Evolutionary conservation across 257 asterid genomes (phyloP).

Genomic region (Mitragyna speciosa): DNA sequence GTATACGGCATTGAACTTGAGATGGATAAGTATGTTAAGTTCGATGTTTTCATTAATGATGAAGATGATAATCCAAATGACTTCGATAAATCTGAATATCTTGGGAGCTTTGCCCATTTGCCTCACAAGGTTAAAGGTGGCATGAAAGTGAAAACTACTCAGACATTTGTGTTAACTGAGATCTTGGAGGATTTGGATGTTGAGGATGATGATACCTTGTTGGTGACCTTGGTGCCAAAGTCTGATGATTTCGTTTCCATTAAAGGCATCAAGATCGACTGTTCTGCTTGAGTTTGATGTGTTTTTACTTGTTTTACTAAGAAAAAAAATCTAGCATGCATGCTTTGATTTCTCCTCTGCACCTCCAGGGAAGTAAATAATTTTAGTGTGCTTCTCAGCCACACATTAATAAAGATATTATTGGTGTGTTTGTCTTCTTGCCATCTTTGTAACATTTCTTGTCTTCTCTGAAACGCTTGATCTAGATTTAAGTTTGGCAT

Average conservation of each 20-base stretch:
- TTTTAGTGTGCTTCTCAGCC: neutral
- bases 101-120: constrained; percentile 21
- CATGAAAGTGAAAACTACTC: neutral
- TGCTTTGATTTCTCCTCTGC: neutral
- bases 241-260: neutral
- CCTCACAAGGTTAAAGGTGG: constrained; percentile 11
- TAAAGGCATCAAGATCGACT: neutral
- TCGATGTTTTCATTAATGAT: constrained; percentile 29
- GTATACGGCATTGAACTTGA: constrained; percentile 14
- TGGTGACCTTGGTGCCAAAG: constrained; percentile 35
- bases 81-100: constrained; percentile 21
- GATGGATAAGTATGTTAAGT: constrained; percentile 10
- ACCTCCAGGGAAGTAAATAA: neutral
- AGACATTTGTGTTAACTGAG: constrained; percentile 18
- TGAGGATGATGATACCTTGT: constrained; percentile 27
- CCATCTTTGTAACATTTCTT: neutral
- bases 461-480: too few relatives aligned
- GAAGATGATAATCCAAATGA: constrained; percentile 18
- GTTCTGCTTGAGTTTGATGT: neutral
- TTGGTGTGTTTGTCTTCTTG: neutral
- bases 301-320: neutral
- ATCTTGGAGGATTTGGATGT: constrained; percentile 24
- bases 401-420: neutral
- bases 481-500: too few relatives aligned
- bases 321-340: neutral